Base-by-base conservation (phyloP, 345 rosid genomes). In the Salix udensis region DNA sequence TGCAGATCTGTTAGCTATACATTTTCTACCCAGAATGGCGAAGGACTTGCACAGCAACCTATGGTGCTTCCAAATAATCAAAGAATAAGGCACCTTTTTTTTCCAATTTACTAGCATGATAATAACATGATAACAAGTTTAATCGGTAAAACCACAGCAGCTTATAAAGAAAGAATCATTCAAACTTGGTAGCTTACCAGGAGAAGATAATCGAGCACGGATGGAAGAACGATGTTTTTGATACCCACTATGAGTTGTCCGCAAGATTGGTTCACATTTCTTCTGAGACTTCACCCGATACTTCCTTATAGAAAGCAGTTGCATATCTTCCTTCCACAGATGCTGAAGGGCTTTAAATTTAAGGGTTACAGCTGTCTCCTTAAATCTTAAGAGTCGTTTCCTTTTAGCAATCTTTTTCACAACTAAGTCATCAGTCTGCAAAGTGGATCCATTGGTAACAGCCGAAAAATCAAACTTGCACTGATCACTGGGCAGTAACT, bases 241-340 rank as follows among this genome's bases (percentile, higher is more conserved):
- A 78, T 74, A 75, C 74, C 87, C 90, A 73, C 85, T 82, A 73
- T 82, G 77, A 23, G 81, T 79, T 74, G 86, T 74, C 48, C 92
- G 86, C 58, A 87, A 77, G 82, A 83, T 85, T 5, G 81, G 74
- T 48, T 94, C 97, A 64, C 69, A 69, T 86, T 89, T 94, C 77
- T 84, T 91, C 71, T 87, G 96, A 79, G 93, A 85, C 80, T 87
- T 93, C 40, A 90, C 85, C 67, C 88, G 88, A 58, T 69, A 79
- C 85, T 90, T 96, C 80, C 86, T 79, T 34, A 83, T 74, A 26
- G 89, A 87, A 28, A 84, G 88, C 78, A 84, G 77, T 23, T 77
- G 87, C 87, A 88, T 31, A 81, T 96, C 99, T 82, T 92, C 97
- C 88, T 88, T 94, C 99, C 99, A 96, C 24, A 85, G 76, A 74